phyloP scores from a whole-genome alignment of 2,329 filamentous ascomycete genomes.

The Myriosclerotinia duriaeana region DNA sequence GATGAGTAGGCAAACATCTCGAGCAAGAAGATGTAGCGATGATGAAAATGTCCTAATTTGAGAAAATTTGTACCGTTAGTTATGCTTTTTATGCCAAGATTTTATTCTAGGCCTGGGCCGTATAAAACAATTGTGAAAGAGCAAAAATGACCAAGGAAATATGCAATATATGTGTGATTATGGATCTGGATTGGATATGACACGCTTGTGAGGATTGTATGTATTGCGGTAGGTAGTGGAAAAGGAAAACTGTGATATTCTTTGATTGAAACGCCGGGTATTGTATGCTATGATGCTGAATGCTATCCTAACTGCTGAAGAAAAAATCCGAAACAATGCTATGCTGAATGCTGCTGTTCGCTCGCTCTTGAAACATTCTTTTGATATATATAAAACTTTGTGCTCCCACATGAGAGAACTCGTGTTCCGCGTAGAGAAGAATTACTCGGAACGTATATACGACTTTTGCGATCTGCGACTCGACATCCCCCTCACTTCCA shows the following conservation, averaged over 20 bases:
- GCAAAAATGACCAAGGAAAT: conserved; percentile 12
- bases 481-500: conserved; percentile 36
- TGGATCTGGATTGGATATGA: conserved; percentile 1
- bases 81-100: conserved; percentile 9
- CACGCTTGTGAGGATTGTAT: conserved; percentile 16
- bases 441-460: conserved; percentile 36
- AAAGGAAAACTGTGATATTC: conserved; percentile 13
- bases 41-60: conserved; percentile 62
- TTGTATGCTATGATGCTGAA: conserved; percentile 33
- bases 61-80: conserved; percentile 5
- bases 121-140: conserved; percentile 9
- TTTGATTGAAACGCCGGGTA: conserved; percentile 28
- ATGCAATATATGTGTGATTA: conserved; percentile 6
- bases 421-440: conserved; percentile 9
- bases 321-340: conserved; percentile 8
- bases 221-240: conserved; percentile 9
- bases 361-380: conserved; percentile 5
- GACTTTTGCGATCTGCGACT: conserved; percentile 29
- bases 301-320: conserved; percentile 23
- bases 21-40: conserved; percentile 69
- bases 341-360: conserved; percentile 17
- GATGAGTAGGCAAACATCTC: conserved; percentile 60
- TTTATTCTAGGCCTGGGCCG: not conserved
- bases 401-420: conserved; percentile 18
- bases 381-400: conserved; percentile 28